These are phyloP conservation scores for Luzula sylvatica DNA, from an alignment of 176 grass and related monocot genomes.

Conservation along the genomic window DNA sequence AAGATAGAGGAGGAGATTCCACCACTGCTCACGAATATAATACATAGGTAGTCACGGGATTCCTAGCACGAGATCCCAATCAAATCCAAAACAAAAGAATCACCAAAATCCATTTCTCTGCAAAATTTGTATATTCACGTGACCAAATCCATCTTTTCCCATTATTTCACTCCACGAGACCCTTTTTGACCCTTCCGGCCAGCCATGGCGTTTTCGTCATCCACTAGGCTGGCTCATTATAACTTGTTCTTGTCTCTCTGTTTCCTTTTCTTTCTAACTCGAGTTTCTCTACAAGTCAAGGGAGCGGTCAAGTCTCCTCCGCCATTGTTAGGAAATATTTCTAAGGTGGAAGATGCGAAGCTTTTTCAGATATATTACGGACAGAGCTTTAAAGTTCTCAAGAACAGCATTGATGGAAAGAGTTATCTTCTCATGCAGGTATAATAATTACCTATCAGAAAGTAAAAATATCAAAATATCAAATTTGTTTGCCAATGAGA, in stretches of 20 bases:
- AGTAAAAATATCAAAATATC: too few species aligned
- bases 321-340: slow-evolving; percentile 40
- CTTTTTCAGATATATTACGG: slow-evolving; percentile 87
- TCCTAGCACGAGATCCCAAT: slow-evolving; percentile 18
- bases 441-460: neutral
- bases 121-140: slow-evolving; percentile 12
- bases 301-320: slow-evolving; percentile 14
- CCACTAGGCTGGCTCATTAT: neutral
- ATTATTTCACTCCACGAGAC: neutral
- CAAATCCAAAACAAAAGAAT: slow-evolving; percentile 9
- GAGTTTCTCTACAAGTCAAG: neutral
- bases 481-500: too few species aligned
- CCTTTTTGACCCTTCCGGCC: neutral
- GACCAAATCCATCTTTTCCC: neutral
- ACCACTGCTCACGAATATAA: too few species aligned
- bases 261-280: neutral
- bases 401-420: slow-evolving; percentile 69
- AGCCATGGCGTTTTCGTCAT: slow-evolving; percentile 23
- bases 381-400: slow-evolving; percentile 88
- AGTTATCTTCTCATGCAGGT: slow-evolving; percentile 93
- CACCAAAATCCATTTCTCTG: slow-evolving; percentile 8
- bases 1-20: too few species aligned
- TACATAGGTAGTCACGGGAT: neutral
- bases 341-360: slow-evolving; percentile 48
- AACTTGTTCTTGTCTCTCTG: neutral